These are phyloP conservation scores for Podaxis sp. DNA, from an alignment of 768 basidiomycete species.

Conservation along the genomic window DNA sequence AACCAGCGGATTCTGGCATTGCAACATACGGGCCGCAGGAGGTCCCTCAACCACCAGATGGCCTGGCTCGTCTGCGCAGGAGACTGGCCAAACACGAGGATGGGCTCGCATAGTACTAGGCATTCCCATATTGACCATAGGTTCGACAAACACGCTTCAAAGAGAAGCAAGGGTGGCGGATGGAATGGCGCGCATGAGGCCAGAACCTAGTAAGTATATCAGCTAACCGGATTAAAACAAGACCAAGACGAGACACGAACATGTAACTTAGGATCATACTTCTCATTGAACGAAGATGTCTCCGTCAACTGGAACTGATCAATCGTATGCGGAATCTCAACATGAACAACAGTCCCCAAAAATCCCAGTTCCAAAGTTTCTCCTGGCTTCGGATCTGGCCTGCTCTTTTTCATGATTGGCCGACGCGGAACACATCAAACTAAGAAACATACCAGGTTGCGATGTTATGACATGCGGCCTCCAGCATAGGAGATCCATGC, in stretches of 20 bases:
- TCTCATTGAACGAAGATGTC: constrained; percentile 48
- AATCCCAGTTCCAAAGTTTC: constrained; percentile 77
- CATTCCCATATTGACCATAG: constrained; percentile 95
- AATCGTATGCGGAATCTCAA: constrained; percentile 64
- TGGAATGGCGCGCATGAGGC: constrained; percentile 61
- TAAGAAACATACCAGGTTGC: constrained; percentile 67
- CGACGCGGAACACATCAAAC: not conserved
- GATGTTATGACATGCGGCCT: constrained; percentile 84
- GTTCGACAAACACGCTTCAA: constrained; percentile 64
- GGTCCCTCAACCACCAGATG: constrained; percentile 89
- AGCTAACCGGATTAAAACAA: not conserved
- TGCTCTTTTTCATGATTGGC: constrained; percentile 49
- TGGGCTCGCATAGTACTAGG: constrained; percentile 84
- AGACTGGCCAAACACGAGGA: constrained; percentile 78
- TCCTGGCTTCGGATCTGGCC: constrained; percentile 76
- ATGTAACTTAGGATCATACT: constrained; percentile 37
- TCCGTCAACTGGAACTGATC: constrained; percentile 76
- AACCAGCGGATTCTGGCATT: not conserved
- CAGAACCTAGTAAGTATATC: constrained; percentile 49
- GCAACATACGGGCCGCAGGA: constrained; percentile 71
- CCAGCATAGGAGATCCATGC: constrained; percentile 79
- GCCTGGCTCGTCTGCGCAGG: constrained; percentile 85
- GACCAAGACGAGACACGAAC: not conserved
- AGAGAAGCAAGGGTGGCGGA: constrained; percentile 57
- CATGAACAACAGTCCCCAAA: constrained; percentile 71